Evolutionary conservation across 306 rosid genomes (phyloP).

Genomic region (Ceratonia siliqua): DNA sequence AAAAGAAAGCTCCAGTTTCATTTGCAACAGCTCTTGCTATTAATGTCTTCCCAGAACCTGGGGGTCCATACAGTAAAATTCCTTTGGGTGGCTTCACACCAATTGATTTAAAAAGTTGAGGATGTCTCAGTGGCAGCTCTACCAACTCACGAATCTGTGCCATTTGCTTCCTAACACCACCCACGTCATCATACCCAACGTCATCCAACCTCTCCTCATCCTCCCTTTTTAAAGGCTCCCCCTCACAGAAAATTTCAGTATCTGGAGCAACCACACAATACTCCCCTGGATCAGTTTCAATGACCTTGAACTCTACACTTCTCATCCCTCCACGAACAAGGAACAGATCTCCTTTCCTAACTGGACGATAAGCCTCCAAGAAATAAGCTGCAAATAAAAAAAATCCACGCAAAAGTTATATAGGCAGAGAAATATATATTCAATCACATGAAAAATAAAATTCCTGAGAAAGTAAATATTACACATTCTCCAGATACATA

Average conservation of each 20-base stretch:
- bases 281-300: conserved; percentile 66
- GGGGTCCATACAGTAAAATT: conserved; percentile 70
- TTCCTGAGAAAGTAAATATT: conserved; percentile 2
- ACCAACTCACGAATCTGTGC: conserved; percentile 74
- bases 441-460: neutral
- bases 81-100: conserved; percentile 78
- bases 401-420: conserved; percentile 4
- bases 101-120: conserved; percentile 66
- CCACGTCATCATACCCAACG: conserved; percentile 72
- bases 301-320: conserved; percentile 75
- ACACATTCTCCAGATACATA: neutral
- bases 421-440: conserved; percentile 32
- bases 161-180: conserved; percentile 75
- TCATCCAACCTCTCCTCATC: conserved; percentile 68
- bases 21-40: conserved; percentile 72
- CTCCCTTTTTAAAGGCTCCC: conserved; percentile 68
- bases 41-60: conserved; percentile 67
- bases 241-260: conserved; percentile 66
- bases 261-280: conserved; percentile 71
- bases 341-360: conserved; percentile 69
- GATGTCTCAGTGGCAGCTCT: conserved; percentile 70
- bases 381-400: conserved; percentile 55
- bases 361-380: conserved; percentile 69
- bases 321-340: conserved; percentile 72
- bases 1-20: conserved; percentile 74